These are phyloP conservation scores for Fomes fomentarius DNA, from an alignment of 1,284 basidiomycete species.

Conservation along the genomic window DNA sequence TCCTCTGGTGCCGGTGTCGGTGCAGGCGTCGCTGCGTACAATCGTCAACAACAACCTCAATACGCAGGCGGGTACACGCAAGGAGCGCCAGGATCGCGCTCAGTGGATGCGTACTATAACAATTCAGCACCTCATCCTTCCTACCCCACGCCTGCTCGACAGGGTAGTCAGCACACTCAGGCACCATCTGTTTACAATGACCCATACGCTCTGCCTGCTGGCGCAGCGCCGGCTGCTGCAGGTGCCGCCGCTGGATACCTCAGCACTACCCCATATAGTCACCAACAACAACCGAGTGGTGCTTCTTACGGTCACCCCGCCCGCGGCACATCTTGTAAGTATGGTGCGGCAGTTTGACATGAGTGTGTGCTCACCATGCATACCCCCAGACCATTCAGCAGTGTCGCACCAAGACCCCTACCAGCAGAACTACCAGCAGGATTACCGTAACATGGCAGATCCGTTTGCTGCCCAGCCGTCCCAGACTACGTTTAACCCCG, in stretches of 20 bases:
- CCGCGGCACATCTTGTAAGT: slow-evolving; percentile 61
- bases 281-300: slow-evolving; percentile 36
- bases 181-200: slow-evolving; percentile 41
- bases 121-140: slow-evolving; percentile 34
- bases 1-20: slow-evolving; percentile 27
- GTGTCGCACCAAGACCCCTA: slow-evolving; percentile 54
- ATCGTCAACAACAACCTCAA: slow-evolving; percentile 29
- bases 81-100: slow-evolving; percentile 62
- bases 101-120: slow-evolving; percentile 75
- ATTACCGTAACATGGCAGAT: slow-evolving; percentile 48
- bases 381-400: slow-evolving; percentile 49
- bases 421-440: slow-evolving; percentile 39
- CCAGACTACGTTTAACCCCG: slow-evolving; percentile 40
- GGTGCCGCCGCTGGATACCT: slow-evolving; percentile 23
- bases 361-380: too few species aligned
- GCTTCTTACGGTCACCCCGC: slow-evolving; percentile 54
- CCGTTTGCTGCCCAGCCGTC: slow-evolving; percentile 45
- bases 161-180: slow-evolving; percentile 48
- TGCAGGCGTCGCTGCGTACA: slow-evolving; percentile 30
- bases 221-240: slow-evolving; percentile 27
- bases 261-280: slow-evolving; percentile 25
- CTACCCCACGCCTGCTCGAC: slow-evolving; percentile 47
- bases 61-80: slow-evolving; percentile 64
- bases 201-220: slow-evolving; percentile 18
- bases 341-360: too few species aligned